Evolutionary conservation across 176 grass and related monocot genomes (phyloP).

Genomic region (Cocos nucifera): DNA sequence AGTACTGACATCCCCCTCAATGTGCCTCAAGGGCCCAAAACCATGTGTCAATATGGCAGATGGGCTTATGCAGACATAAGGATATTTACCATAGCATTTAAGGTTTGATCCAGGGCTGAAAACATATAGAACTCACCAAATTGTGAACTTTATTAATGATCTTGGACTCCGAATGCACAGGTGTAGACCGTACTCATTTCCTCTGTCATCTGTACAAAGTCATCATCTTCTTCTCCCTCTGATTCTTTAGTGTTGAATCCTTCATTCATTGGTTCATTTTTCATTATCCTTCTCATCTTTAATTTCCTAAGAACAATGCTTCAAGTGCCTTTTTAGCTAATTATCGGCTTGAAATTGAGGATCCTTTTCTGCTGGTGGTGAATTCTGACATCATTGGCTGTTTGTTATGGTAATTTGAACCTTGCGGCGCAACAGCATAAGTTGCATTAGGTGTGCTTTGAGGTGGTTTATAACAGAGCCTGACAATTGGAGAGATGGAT

Average conservation of each 20-base stretch:
- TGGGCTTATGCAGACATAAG: conserved; percentile 20
- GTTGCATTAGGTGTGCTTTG: conserved; percentile 75
- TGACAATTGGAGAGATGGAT: conserved; percentile 30
- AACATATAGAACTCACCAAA: conserved; percentile 33
- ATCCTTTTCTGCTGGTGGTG: conserved; percentile 1
- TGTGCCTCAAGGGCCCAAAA: conserved; percentile 33
- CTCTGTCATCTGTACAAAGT: conserved; percentile 57
- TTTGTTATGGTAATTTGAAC: conserved; percentile 46
- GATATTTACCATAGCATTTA: too few relatives aligned
- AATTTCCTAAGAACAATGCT: neutral
- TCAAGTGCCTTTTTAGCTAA: conserved; percentile 19
- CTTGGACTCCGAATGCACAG: conserved; percentile 19
- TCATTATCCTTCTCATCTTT: neutral
- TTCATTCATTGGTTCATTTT: neutral
- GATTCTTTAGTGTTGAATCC: conserved; percentile 11
- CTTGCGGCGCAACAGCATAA: conserved; percentile 52
- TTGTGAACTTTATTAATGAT: conserved; percentile 48
- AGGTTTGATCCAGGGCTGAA: conserved; percentile 59
- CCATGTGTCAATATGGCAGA: conserved; percentile 24
- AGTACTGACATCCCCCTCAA: conserved; percentile 53
- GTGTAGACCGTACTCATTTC: conserved; percentile 54
- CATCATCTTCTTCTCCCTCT: conserved; percentile 64
- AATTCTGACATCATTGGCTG: conserved; percentile 44
- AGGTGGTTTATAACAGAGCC: conserved; percentile 58
- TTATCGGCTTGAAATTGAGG: neutral